Percentiles rank a stretch among this genome's conserved stretches.
phyloP scores from a whole-genome alignment of 441 rosid species.

The Arabidopsis hybrid region DNA sequence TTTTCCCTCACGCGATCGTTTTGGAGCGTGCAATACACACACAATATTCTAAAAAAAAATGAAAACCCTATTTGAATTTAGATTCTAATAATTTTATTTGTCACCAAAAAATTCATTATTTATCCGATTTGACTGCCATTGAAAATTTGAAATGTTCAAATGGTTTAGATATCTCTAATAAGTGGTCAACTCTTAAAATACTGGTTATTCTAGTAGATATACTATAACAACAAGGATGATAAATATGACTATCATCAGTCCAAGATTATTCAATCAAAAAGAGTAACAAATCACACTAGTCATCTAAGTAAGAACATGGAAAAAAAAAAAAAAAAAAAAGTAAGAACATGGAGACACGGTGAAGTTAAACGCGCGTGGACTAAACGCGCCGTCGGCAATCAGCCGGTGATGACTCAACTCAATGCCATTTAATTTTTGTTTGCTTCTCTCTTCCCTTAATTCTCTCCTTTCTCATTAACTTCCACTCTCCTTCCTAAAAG shows the following conservation, averaged over 20 bases:
- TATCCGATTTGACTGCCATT: too few species aligned
- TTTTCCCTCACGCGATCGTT: slow-evolving; percentile 11
- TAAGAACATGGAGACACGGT: neutral
- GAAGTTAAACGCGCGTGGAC: neutral
- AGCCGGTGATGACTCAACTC: slow-evolving; percentile 4
- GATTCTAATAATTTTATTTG: too few species aligned
- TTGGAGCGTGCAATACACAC: neutral
- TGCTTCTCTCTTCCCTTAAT: neutral
- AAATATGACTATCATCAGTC: neutral
- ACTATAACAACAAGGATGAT: too few species aligned
- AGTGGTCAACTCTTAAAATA: too few species aligned
- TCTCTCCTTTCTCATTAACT: slow-evolving; percentile 23
- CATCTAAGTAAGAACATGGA: too few species aligned
- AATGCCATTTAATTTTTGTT: slow-evolving; percentile 24
- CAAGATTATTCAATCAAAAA: neutral
- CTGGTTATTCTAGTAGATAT: too few species aligned
- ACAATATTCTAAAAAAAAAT: too few species aligned
- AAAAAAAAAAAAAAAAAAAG: too few species aligned
- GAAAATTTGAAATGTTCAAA: too few species aligned
- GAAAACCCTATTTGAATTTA: too few species aligned
- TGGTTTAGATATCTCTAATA: too few species aligned
- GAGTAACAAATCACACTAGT: neutral
- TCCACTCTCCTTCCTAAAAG: slow-evolving; percentile 36
- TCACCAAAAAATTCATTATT: too few species aligned
- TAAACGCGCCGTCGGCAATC: slow-evolving; percentile 34